Percentiles rank a stretch among this genome's conserved stretches.
These are phyloP conservation scores for Potentilla sterilis DNA, from an alignment of 306 rosid genomes.

Conservation along the genomic window DNA sequence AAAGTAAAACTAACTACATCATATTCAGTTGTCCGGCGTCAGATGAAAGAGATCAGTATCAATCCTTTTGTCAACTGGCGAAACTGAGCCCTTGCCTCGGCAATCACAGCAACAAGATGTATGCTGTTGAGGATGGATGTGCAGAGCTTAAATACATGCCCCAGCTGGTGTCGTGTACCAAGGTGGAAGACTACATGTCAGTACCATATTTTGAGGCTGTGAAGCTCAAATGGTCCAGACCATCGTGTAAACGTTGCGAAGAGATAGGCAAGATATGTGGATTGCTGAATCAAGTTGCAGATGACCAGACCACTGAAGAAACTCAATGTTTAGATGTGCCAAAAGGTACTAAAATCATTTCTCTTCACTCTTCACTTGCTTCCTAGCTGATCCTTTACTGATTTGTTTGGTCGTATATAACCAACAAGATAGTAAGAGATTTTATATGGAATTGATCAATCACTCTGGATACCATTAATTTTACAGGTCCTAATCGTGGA, in stretches of 20 bases:
- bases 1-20: not conserved
- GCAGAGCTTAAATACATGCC: not conserved
- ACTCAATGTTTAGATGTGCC: not conserved
- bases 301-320: not conserved
- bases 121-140: not conserved
- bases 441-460: not conserved
- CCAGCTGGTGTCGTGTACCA: not conserved
- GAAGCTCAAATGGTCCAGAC: not conserved
- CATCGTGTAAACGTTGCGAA: not conserved
- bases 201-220: not conserved
- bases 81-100: not conserved
- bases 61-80: not conserved
- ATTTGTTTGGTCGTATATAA: not conserved
- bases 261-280: not conserved
- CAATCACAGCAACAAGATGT: not conserved
- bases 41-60: not conserved
- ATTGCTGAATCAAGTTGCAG: not conserved
- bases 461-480: not conserved
- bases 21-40: not conserved
- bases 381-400: not conserved
- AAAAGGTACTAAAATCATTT: not conserved
- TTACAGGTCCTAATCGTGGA: slow-evolving; percentile 8
- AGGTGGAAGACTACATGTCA: not conserved
- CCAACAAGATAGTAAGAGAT: not conserved
- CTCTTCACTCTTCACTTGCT: not conserved